These are phyloP conservation scores for Pontederia paniculata DNA, from an alignment of 176 grass and related monocot species.

Conservation along the genomic window DNA sequence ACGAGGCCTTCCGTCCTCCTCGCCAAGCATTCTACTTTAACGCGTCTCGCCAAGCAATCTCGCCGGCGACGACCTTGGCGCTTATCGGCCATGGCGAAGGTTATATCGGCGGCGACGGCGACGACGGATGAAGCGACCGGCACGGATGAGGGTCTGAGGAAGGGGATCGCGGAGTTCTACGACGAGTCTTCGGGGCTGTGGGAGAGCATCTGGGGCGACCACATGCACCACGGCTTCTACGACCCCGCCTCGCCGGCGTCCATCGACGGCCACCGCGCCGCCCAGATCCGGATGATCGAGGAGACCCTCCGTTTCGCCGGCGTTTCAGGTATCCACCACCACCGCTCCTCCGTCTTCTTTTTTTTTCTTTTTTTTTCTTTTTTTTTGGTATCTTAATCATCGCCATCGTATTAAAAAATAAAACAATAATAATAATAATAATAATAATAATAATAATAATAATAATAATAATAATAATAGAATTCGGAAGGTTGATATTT, in stretches of 20 bases:
- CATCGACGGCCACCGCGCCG: conserved; percentile 53
- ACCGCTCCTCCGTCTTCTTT: too few relatives aligned
- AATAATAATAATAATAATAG: too few relatives aligned
- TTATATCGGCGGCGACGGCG: conserved; percentile 22
- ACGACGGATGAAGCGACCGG: not conserved
- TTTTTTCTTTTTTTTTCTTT: not conserved
- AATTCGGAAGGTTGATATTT: too few relatives aligned
- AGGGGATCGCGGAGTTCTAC: conserved; percentile 95
- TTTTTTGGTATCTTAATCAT: not conserved
- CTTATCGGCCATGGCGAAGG: too few relatives aligned
- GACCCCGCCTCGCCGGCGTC: conserved; percentile 32
- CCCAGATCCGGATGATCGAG: conserved; percentile 92
- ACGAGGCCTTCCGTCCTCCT: too few relatives aligned
- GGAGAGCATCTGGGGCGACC: conserved; percentile 94
- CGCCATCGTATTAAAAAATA: too few relatives aligned
- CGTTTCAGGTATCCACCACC: conserved; percentile 45
- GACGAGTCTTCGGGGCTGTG: conserved; percentile 78
- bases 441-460: too few relatives aligned
- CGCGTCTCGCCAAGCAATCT: too few relatives aligned
- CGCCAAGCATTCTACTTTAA: too few relatives aligned
- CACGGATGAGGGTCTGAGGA: conserved; percentile 39
- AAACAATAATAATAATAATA: too few relatives aligned
- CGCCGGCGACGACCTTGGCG: too few relatives aligned
- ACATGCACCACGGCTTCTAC: conserved; percentile 99
- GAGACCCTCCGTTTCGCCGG: conserved; percentile 80